Evolutionary conservation across 129 eudicot genomes (phyloP).

Genomic region (Sambucus nigra): DNA sequence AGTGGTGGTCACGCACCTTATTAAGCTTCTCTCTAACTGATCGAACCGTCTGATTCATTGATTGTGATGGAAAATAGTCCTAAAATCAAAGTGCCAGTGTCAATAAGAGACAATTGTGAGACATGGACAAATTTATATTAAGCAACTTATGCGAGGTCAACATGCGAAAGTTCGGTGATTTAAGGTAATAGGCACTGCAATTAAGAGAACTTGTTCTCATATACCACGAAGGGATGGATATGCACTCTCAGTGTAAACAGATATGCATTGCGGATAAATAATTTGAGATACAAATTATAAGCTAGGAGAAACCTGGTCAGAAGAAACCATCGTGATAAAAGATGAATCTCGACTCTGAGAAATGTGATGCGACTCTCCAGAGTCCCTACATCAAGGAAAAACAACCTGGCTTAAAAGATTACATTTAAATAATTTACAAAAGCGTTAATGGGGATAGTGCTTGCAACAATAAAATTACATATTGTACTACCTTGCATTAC

Average conservation of each 20-base stretch:
- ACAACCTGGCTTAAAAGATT: neutral
- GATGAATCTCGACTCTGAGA: constrained; percentile 22
- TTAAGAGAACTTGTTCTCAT: neutral
- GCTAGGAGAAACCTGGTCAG: constrained; percentile 43
- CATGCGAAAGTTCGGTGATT: neutral
- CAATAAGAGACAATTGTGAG: neutral
- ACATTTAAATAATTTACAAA: neutral
- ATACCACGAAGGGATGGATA: too few relatives aligned
- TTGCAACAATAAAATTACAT: neutral
- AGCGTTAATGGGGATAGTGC: constrained; percentile 4
- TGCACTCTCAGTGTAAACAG: too few relatives aligned
- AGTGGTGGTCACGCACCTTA: constrained; percentile 39
- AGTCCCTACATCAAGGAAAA: constrained; percentile 25
- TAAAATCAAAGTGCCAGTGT: constrained; percentile 25
- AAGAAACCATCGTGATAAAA: constrained; percentile 32
- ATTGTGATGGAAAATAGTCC: constrained; percentile 78
- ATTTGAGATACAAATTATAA: neutral
- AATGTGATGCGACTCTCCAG: constrained; percentile 25
- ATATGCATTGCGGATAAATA: neutral
- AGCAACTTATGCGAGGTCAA: neutral
- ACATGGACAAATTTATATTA: neutral
- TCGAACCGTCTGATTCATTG: constrained; percentile 87
- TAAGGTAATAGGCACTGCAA: too few relatives aligned
- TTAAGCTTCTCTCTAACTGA: constrained; percentile 77
- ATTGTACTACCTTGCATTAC: constrained; percentile 25